A percentile compares a stretch with the other conserved stretches of the same genome.
phyloP scores from a whole-genome alignment of 345 rosid species.

The Salix dunnii region DNA sequence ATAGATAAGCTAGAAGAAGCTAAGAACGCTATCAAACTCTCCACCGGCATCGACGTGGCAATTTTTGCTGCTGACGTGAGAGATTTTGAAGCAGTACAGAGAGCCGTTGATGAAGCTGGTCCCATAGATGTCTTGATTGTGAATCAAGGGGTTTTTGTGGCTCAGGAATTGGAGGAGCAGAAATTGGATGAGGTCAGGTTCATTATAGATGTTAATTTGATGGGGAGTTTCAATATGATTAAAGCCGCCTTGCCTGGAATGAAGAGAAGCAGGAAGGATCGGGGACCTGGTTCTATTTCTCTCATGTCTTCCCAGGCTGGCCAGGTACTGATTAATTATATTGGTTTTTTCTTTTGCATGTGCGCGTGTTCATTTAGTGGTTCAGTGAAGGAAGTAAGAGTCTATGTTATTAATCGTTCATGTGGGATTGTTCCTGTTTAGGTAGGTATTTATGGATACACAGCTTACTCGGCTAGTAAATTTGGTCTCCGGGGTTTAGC shows the following conservation, averaged over 20 bases:
- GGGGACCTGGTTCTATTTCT: slow-evolving; percentile 58
- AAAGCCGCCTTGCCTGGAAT: slow-evolving; percentile 79
- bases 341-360: too few species aligned
- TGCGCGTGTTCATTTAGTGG: too few species aligned
- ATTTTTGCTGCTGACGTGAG: slow-evolving; percentile 71
- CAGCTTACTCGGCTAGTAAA: slow-evolving; percentile 81
- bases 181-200: slow-evolving; percentile 63
- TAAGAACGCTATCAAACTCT: slow-evolving; percentile 45
- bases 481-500: slow-evolving; percentile 86
- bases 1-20: slow-evolving; percentile 62
- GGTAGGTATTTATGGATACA: slow-evolving; percentile 90
- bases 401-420: too few species aligned
- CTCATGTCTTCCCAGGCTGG: slow-evolving; percentile 89
- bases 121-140: slow-evolving; percentile 72
- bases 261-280: slow-evolving; percentile 46
- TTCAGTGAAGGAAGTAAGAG: too few species aligned
- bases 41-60: slow-evolving; percentile 71
- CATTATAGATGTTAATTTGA: slow-evolving; percentile 74
- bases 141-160: slow-evolving; percentile 69
- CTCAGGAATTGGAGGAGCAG: slow-evolving; percentile 60
- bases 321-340: slow-evolving; percentile 42
- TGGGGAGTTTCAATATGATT: slow-evolving; percentile 76
- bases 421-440: slow-evolving; percentile 4
- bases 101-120: slow-evolving; percentile 53
- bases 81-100: slow-evolving; percentile 52